Conservation (phyloP, 2,329 filamentous ascomycete genomes). For the Xylariales sp. region DNA sequence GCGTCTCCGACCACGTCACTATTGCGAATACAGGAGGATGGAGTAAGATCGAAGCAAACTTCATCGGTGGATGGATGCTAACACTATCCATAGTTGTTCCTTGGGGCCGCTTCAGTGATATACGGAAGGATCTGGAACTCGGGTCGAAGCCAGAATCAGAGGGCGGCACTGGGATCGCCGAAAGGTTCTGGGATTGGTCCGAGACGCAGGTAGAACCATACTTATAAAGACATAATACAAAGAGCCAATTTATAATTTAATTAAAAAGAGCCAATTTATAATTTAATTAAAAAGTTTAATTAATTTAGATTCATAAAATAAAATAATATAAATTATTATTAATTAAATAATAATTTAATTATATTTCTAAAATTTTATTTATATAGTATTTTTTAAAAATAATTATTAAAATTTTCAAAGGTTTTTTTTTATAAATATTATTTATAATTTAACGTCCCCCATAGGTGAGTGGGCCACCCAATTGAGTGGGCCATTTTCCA, state of each 20-base stretch:
- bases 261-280: no score
- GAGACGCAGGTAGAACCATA: conserved; percentile 33
- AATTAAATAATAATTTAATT: no score
- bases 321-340: no score
- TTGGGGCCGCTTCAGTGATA: conserved; percentile 36
- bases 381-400: no score
- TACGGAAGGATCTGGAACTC: conserved; percentile 27
- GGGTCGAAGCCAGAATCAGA: conserved; percentile 27
- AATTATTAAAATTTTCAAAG: no score
- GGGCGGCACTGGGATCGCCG: conserved; percentile 32
- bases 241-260: background rate
- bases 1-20: conserved; percentile 30
- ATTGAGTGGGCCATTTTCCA: no score
- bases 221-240: conserved; percentile 4
- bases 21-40: conserved; percentile 25
- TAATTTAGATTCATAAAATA: no score
- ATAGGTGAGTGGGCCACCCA: no score
- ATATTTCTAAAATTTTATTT: no score
- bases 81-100: conserved; percentile 32
- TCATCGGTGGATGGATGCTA: conserved; percentile 3
- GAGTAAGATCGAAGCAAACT: conserved; percentile 17
- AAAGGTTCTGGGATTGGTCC: conserved; percentile 40
- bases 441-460: no score
- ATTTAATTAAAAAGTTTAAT: no score
- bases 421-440: no score